These are phyloP conservation scores for Termitomyces sp. DNA, from an alignment of 768 basidiomycete species.

Conservation along the genomic window DNA sequence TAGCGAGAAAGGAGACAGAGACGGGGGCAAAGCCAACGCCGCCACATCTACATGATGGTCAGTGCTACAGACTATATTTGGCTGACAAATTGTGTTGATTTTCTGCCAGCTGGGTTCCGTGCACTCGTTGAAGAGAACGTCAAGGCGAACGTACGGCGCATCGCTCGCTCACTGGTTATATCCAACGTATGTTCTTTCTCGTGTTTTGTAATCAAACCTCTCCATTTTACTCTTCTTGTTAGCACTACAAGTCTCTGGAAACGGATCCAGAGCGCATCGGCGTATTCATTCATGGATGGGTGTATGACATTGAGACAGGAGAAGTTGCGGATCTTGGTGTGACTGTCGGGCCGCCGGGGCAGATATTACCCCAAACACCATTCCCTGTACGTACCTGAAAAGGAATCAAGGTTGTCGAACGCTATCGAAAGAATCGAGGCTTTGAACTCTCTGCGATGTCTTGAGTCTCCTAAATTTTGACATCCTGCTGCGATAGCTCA, in stretches of 20 bases:
- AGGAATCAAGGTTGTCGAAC: neutral
- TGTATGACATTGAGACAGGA: conserved; percentile 20
- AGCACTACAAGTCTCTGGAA: conserved; percentile 9
- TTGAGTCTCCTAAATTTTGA: too few relatives aligned
- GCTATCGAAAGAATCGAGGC: neutral
- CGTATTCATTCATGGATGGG: conserved; percentile 20
- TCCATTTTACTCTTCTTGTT: neutral
- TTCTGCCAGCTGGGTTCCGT: conserved; percentile 28
- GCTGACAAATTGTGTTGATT: neutral
- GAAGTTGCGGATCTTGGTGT: conserved; percentile 17
- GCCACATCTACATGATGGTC: conserved; percentile 24
- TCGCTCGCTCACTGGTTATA: conserved; percentile 15
- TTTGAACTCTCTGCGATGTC: neutral
- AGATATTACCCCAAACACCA: conserved; percentile 10
- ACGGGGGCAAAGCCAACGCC: conserved; percentile 18
- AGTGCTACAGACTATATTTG: neutral
- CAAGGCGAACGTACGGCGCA: conserved; percentile 19
- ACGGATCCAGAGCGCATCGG: neutral
- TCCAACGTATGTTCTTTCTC: conserved; percentile 10
- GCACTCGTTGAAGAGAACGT: conserved; percentile 41
- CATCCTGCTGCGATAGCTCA: too few relatives aligned
- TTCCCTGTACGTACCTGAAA: conserved; percentile 9
- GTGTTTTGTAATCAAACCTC: neutral
- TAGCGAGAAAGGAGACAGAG: conserved; percentile 10
- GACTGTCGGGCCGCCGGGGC: conserved; percentile 16